Evolutionary conservation across 805 yeast genomes (phyloP), one percentile per base, ranked within the genome.

Genomic region (Isabelozyma gotoi): DNA sequence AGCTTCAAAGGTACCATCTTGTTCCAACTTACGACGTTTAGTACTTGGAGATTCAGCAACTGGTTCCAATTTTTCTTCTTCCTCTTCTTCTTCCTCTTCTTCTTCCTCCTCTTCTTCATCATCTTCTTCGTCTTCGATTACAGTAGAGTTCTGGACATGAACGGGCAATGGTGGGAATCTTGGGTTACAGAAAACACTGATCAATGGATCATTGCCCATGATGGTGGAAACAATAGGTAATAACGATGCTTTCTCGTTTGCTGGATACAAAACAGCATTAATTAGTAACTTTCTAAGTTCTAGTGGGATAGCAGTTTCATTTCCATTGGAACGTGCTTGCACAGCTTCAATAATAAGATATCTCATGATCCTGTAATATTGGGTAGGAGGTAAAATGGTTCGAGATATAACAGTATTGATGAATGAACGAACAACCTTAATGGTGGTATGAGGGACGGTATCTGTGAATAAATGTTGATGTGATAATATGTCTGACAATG

Each of bases 141-240:
- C 82, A 15, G 20, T 57, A 56, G 47, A 53, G 29, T 41, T 59
- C 46, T 49, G 56, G 33, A 54, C 49, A 32, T 48, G 62, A 11
- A 50, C 48, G 5, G 71, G 68, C 39, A 67, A 53, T 6, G 71
- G 72, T 3, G 96, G 96, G 52, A 88, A 78, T 54, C 94, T 73
- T 34, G 96, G 96, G 53, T 85, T 85, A 42, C 80, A 75, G 52
- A 88, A 71, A 1, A 85, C 70, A 55, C 87, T 79, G 34, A 83
- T 58, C 16, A 78, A 57, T 7, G 71, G 76, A 54, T 81, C 79
- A 34, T 74, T 62, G 3, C 71, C 72, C 46, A 85, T 58, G 5
- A 85, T 55, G 2, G 71, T 65, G 10, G 80, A 62, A 1, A 85
- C 84, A 45, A 91, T 80, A 7, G 97, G 96, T 47, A 87, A 68